phyloP scores from a whole-genome alignment of 495 filamentous ascomycete genomes.

The Podospora conica region DNA sequence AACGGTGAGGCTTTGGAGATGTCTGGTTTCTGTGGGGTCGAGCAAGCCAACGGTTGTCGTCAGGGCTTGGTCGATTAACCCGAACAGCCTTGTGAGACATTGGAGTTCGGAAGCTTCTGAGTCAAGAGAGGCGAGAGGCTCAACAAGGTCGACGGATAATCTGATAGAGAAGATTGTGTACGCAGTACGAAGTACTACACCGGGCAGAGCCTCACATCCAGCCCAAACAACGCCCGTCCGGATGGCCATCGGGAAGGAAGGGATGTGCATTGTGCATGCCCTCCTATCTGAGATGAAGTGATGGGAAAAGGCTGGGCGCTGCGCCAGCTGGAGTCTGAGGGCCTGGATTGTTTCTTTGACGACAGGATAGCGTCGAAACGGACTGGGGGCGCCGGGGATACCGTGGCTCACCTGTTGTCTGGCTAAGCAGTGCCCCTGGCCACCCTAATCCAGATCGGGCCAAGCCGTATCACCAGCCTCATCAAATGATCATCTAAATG shows the following conservation, averaged over 20 bases:
- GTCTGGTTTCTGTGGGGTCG: not conserved
- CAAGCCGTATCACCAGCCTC: too few species aligned
- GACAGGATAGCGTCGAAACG: conserved; percentile 6
- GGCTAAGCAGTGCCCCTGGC: too few species aligned
- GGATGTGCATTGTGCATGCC: conserved; percentile 4
- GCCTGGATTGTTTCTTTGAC: conserved; percentile 1
- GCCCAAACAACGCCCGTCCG: conserved; percentile 2
- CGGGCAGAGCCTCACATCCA: conserved; percentile 4
- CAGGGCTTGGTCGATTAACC: not conserved
- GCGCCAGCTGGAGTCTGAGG: not conserved
- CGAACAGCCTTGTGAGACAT: not conserved
- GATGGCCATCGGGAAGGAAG: not conserved
- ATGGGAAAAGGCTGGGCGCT: conserved; percentile 1
- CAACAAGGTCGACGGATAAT: not conserved
- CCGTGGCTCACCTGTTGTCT: too few species aligned
- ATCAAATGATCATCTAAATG: too few species aligned
- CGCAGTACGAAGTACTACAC: not conserved
- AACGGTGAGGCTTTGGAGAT: not conserved
- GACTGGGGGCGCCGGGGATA: conserved; percentile 3
- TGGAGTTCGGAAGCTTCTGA: not conserved
- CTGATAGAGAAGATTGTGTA: not conserved
- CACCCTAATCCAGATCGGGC: too few species aligned
- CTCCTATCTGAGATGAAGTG: not conserved
- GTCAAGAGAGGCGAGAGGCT: not conserved
- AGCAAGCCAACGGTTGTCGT: not conserved